A percentile compares a stretch with the other conserved stretches of the same genome.
Evolutionary conservation across 1,284 basidiomycete species (phyloP).

Genomic region (Cryptococcus sp.): DNA sequence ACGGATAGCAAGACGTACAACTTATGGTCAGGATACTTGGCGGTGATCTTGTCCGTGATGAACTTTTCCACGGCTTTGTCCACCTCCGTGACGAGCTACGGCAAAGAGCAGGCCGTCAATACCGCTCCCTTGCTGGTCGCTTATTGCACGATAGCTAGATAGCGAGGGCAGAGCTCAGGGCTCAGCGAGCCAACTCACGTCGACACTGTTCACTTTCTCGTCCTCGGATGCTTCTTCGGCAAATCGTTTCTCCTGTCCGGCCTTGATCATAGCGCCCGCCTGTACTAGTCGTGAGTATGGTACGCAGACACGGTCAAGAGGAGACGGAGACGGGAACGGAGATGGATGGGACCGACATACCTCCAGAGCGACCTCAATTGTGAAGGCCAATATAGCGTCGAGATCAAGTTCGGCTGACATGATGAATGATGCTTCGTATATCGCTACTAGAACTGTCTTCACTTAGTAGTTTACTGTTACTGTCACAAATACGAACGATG

Average conservation of each 20-base stretch:
- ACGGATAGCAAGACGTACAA: slow-evolving; percentile 63
- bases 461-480: background rate
- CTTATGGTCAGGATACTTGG: slow-evolving; percentile 72
- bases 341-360: slow-evolving; percentile 26
- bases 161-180: background rate
- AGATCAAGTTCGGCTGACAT: slow-evolving; percentile 58
- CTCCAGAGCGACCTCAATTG: slow-evolving; percentile 65
- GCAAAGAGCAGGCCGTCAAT: background rate
- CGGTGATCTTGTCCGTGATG: slow-evolving; percentile 69
- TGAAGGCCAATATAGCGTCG: slow-evolving; percentile 69
- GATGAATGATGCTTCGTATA: slow-evolving; percentile 2
- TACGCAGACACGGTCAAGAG: background rate
- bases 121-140: too few relatives aligned
- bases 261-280: slow-evolving; percentile 56
- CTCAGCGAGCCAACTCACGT: slow-evolving; percentile 51
- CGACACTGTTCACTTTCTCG: slow-evolving; percentile 88
- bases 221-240: slow-evolving; percentile 61
- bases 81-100: slow-evolving; percentile 85
- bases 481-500: too few relatives aligned
- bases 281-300: slow-evolving; percentile 16
- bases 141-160: too few relatives aligned
- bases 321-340: slow-evolving; percentile 1
- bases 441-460: background rate
- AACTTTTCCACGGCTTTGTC: slow-evolving; percentile 90
- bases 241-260: slow-evolving; percentile 55